These are phyloP conservation scores for Suhomyces choctaworum DNA, from an alignment of 1,139 yeast species.

Conservation along the genomic window DNA sequence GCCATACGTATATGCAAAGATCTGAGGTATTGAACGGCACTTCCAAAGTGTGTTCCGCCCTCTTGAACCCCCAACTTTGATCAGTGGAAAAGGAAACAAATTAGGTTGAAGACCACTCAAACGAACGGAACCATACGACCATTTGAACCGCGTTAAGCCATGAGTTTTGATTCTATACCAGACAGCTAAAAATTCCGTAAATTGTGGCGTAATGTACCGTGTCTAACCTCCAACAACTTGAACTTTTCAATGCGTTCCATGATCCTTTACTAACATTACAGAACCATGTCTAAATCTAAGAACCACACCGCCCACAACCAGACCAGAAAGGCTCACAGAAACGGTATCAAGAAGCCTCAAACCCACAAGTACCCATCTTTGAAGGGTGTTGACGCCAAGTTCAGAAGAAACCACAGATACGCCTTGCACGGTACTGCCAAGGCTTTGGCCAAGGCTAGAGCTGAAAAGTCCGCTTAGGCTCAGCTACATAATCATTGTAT, in stretches of 20 bases:
- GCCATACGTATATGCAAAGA: too few species aligned
- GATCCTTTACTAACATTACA: conserved; percentile 31
- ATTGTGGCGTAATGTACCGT: background rate
- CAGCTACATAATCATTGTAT: conserved; percentile 17
- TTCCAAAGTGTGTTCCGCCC: too few species aligned
- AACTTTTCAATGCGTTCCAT: too few species aligned
- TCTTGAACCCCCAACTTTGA: too few species aligned
- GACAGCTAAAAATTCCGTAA: background rate
- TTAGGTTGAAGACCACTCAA: too few species aligned
- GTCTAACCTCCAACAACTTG: background rate
- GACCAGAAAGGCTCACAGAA: conserved; percentile 99
- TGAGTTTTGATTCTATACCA: too few species aligned
- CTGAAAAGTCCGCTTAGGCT: conserved; percentile 32
- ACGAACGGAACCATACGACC: too few species aligned
- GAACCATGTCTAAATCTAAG: conserved; percentile 94
- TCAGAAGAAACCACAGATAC: conserved; percentile 99
- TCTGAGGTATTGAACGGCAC: too few species aligned
- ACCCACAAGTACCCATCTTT: conserved; percentile 97
- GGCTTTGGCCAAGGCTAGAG: conserved; percentile 82
- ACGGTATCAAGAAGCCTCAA: conserved; percentile 99
- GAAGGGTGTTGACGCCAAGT: conserved; percentile 99
- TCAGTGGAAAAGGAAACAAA: too few species aligned
- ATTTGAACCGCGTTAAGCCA: too few species aligned
- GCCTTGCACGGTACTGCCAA: conserved; percentile 98
- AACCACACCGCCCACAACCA: conserved; percentile 99